These are phyloP conservation scores for Pseudophaeomoniella oleicola DNA, from an alignment of 2,329 filamentous ascomycete species.

Conservation along the genomic window DNA sequence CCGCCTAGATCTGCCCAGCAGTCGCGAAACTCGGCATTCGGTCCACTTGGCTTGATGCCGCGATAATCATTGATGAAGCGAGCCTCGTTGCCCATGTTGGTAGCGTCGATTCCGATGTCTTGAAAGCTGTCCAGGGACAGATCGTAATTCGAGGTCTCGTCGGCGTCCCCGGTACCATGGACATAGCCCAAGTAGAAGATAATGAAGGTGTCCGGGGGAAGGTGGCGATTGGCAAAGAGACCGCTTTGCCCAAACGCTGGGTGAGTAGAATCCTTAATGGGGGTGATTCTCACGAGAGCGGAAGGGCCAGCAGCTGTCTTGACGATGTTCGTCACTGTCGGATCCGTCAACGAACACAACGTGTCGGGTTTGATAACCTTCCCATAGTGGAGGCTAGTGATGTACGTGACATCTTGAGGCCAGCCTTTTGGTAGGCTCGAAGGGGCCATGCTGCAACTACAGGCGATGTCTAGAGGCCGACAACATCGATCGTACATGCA, in stretches of 20 bases:
- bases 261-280: conserved; percentile 25
- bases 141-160: conserved; percentile 34
- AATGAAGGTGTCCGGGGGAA: conserved; percentile 31
- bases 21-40: conserved; percentile 29
- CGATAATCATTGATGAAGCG: conserved; percentile 41
- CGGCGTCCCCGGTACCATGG: conserved; percentile 26
- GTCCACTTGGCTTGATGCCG: conserved; percentile 21
- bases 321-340: background rate
- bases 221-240: conserved; percentile 29
- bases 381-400: conserved; percentile 12
- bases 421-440: conserved; percentile 7
- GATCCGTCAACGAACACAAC: background rate
- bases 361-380: background rate
- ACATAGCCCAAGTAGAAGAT: conserved; percentile 35
- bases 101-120: conserved; percentile 33
- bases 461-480: too few relatives aligned
- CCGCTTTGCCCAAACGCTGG: conserved; percentile 34
- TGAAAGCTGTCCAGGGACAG: conserved; percentile 34
- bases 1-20: conserved; percentile 20
- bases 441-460: too few relatives aligned
- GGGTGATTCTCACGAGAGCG: conserved; percentile 24
- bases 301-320: background rate
- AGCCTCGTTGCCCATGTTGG: conserved; percentile 33
- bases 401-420: conserved; percentile 7
- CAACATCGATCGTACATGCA: too few relatives aligned